Evolutionary conservation across 176 grass and related monocot species (phyloP), one percentile per base, ranked within the genome.

Genomic region (Oryza coarctata): DNA sequence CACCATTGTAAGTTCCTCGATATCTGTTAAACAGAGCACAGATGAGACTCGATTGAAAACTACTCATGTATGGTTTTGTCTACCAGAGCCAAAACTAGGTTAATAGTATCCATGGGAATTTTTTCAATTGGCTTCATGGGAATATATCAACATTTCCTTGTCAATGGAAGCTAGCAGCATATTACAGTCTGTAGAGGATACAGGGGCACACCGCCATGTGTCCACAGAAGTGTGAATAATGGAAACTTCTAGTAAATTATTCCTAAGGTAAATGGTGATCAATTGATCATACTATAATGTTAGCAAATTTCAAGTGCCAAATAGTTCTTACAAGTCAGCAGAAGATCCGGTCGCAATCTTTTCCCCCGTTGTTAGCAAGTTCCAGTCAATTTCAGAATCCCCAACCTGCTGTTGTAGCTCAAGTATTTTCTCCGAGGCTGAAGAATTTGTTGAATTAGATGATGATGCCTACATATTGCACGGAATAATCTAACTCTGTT

Each of bases 271-370:
- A 57, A 86, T 41, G 33, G 6, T 74, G 8, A 57, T 74, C 18
- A 25, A 26, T 3, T 74, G 8, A 57, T 74, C 18, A 25, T 61
- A 34, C 77, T 81, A 31, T 34, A 43, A 68, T 80, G 26, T 28
- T 62, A 30, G 20, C 18, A 80, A 36, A 28, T 33, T 3, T 28
- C 2, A 43, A 77, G 74, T 68, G 71, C 12, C n/a, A 47, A 61
- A 47, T 22, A 75, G 76, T 84, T 85, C 87, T 90, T 89, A 97
- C 94, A 94, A 82, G 65, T 97, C 90, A 23, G 86, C 90, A 82
- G 80, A 92, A 79, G 92, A 94, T 52, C 90, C 90, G 62, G 86
- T 75, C 23, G 86, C 86, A 80, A 91, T 86, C 71, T 76, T 92
- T 35, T 92, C 84, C 52, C 75, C 86, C 55, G 64, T 79, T 65